Conservation (phyloP, 768 basidiomycete species). For the Termitomyces sp. region DNA sequence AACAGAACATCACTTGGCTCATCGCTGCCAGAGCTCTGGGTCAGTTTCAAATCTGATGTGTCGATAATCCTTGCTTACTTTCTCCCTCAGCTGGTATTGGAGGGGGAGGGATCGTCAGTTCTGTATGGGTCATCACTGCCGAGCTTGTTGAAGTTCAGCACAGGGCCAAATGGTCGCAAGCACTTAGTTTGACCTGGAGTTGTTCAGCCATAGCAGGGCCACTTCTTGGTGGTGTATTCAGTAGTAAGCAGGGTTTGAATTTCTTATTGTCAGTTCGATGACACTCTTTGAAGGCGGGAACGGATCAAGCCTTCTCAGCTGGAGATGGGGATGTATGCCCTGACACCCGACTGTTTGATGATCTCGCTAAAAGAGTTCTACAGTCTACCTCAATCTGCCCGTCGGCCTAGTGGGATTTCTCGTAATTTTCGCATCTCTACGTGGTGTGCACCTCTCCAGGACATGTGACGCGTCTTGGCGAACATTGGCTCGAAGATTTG, state of each 20-base stretch:
- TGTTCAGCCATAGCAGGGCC: slow-evolving; percentile 85
- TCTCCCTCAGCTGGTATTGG: slow-evolving; percentile 62
- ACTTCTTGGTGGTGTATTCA: slow-evolving; percentile 79
- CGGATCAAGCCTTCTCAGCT: slow-evolving; percentile 44
- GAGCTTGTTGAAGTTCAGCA: slow-evolving; percentile 73
- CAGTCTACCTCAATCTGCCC: slow-evolving; percentile 85
- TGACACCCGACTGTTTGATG: slow-evolving; percentile 14
- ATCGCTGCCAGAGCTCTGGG: slow-evolving; percentile 60
- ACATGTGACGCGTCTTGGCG: slow-evolving; percentile 55
- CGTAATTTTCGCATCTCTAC: slow-evolving; percentile 61
- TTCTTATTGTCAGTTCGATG: slow-evolving; percentile 12
- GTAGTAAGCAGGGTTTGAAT: slow-evolving; percentile 45
- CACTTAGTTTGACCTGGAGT: slow-evolving; percentile 82
- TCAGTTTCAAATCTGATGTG: slow-evolving; percentile 16
- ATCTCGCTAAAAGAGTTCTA: slow-evolving; percentile 9
- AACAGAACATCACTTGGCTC: slow-evolving; percentile 58
- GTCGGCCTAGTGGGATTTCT: slow-evolving; percentile 61
- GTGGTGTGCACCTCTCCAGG: slow-evolving; percentile 47
- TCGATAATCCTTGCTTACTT: neutral
- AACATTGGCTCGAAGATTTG: slow-evolving; percentile 55
- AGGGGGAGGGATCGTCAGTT: slow-evolving; percentile 84
- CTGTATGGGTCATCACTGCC: slow-evolving; percentile 85
- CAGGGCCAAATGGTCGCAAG: slow-evolving; percentile 83
- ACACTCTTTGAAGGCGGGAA: slow-evolving; percentile 27
- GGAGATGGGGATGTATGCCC: slow-evolving; percentile 88